These are phyloP conservation scores for Castanea crenata DNA, from an alignment of 306 rosid species.

Conservation along the genomic window DNA sequence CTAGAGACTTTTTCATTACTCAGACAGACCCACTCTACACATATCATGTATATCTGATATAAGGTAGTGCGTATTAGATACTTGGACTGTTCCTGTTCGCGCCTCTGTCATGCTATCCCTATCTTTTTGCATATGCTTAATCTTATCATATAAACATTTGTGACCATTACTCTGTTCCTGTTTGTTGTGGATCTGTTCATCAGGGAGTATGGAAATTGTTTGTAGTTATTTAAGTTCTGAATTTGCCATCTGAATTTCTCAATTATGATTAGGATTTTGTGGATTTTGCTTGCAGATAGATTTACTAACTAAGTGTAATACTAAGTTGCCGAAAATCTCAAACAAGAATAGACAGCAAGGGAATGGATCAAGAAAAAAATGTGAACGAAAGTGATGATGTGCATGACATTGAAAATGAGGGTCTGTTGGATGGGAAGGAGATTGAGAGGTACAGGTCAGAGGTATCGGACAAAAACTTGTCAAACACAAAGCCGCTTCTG, in stretches of 20 bases:
- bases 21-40: neutral
- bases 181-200: neutral
- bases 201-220: neutral
- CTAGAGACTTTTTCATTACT: neutral
- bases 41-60: neutral
- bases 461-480: constrained; percentile 30
- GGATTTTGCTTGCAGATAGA: neutral
- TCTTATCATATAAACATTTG: neutral
- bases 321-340: constrained; percentile 7
- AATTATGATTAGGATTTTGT: neutral
- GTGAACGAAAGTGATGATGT: constrained; percentile 15
- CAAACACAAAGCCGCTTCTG: constrained; percentile 42
- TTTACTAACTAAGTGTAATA: neutral
- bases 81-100: neutral
- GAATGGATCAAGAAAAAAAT: constrained; percentile 31
- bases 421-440: constrained; percentile 31
- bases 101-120: neutral
- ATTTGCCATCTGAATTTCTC: neutral
- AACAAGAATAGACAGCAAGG: constrained; percentile 9
- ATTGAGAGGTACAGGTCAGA: constrained; percentile 31
- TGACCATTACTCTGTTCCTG: neutral
- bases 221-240: neutral
- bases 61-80: neutral
- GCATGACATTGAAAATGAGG: constrained; percentile 47
- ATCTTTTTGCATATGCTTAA: neutral